phyloP scores from a whole-genome alignment of 495 filamentous ascomycete genomes.

The Penicillium paradoxum region DNA sequence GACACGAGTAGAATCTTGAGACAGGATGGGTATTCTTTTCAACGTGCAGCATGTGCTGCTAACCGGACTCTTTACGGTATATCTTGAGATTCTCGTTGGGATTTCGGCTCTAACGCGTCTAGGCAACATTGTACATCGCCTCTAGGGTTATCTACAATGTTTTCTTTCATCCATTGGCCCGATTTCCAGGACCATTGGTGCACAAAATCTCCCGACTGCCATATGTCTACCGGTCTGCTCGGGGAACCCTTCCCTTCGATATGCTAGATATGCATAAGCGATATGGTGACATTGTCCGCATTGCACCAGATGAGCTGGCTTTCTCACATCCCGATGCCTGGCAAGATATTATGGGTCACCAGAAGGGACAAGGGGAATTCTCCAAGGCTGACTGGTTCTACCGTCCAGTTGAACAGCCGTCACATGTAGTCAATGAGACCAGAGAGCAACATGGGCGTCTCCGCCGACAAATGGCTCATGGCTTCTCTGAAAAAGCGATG shows the following conservation, averaged over 20 bases:
- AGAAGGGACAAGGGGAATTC: conserved; percentile 14
- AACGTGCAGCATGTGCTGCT: background rate
- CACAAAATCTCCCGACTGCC: background rate
- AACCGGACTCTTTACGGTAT: background rate
- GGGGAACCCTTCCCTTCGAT: conserved; percentile 27
- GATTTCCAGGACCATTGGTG: conserved; percentile 38
- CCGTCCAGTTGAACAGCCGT: conserved; percentile 6
- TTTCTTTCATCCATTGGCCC: conserved; percentile 41
- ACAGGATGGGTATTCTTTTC: background rate
- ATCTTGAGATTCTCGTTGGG: background rate
- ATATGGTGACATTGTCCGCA: conserved; percentile 52
- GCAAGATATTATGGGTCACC: conserved; percentile 52
- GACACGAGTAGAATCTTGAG: background rate
- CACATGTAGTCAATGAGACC: conserved; percentile 24
- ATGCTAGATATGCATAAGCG: conserved; percentile 40
- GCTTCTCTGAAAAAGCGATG: conserved; percentile 47
- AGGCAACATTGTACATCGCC: conserved; percentile 1
- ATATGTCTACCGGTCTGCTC: background rate
- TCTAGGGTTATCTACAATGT: conserved; percentile 35
- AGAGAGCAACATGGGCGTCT: conserved; percentile 37
- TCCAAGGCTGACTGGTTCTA: conserved; percentile 19
- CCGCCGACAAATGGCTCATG: conserved; percentile 47
- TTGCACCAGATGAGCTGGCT: conserved; percentile 49
- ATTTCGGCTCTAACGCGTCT: background rate
- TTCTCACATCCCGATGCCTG: conserved; percentile 47